Base-by-base conservation (phyloP, 2,329 filamentous ascomycete genomes). In the Sarocladium brachiariae region DNA sequence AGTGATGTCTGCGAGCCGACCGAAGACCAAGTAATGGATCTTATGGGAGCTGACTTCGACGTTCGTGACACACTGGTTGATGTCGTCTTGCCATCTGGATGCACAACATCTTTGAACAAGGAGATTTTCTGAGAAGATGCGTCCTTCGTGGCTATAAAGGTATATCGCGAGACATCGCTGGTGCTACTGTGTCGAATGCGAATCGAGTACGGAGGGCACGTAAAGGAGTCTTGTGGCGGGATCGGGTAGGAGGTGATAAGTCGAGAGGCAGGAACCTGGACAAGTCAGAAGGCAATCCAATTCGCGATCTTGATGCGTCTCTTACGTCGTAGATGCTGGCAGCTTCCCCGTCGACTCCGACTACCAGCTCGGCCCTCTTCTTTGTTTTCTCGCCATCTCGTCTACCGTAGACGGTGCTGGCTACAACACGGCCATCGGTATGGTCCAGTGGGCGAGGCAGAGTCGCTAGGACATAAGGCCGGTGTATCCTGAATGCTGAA, bases 241-340 rank as follows among this genome's bases (percentile, higher is more conserved):
- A 86, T 76, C 19, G 82, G 81, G 62, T 85, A 85, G 2, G 82
- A 85, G 6, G 81, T 84, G 58, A 85, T 74, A 54, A 84, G 69
- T 54, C 77, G 73, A 5, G 81, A 78, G 3, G 79, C 76, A 3
- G 80, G 73, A 41, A 84, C 72, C 82, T 86, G 55, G 11, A 6
- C 19, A 52, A 25, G 53, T 53, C 47, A 37, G 11, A 51, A 27
- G 25, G 14, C 7, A 21, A n/a, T 25, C 19, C 11, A 27, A 16
- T 19, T 11, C n/a, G 16, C 37, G 23, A 41, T 4, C 9, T 24
- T 9, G n/a, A 4, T 10, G 41, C 6, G 37, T 50, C 45, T 63
- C 78, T 58, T 58, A 83, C 80, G 72, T 85, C 80, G 59, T 86
- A 86, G 37, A 86, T 75, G 57, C 82, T 84, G 2, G 82, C 70